A percentile compares a stretch with the other conserved stretches of the same genome.
phyloP scores from a whole-genome alignment of 176 grass and related monocot species.

The Metroxylon sagu region DNA sequence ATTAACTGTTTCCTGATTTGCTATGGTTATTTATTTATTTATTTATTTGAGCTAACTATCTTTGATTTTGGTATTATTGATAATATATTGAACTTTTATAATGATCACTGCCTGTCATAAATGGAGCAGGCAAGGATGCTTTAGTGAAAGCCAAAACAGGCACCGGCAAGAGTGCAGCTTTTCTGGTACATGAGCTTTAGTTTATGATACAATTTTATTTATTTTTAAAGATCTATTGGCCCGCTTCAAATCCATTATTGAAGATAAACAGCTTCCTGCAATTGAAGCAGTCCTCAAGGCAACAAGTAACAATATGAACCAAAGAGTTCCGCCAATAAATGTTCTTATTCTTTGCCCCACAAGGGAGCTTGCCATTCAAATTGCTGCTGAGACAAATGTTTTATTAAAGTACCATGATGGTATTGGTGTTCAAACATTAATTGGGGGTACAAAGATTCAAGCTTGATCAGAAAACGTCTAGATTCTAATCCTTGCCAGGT shows the following conservation, averaged over 20 bases:
- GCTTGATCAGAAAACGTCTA: constrained; percentile 71
- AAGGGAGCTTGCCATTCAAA: constrained; percentile 85
- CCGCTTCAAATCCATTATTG: constrained; percentile 22
- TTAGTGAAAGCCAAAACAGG: constrained; percentile 93
- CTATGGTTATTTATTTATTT: too few species aligned
- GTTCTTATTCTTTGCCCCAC: constrained; percentile 77
- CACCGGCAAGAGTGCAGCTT: constrained; percentile 80
- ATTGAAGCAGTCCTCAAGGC: constrained; percentile 90
- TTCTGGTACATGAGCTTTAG: constrained; percentile 62
- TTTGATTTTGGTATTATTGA: too few species aligned
- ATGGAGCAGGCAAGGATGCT: constrained; percentile 71
- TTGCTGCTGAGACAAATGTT: constrained; percentile 81
- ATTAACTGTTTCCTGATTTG: constrained; percentile 3
- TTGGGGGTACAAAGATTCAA: constrained; percentile 88
- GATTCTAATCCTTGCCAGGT: constrained; percentile 90
- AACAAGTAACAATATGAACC: constrained; percentile 46
- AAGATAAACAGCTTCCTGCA: constrained; percentile 93
- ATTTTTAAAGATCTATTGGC: not conserved
- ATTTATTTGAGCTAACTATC: too few species aligned
- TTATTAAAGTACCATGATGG: constrained; percentile 70
- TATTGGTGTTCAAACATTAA: constrained; percentile 84
- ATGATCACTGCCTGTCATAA: not conserved
- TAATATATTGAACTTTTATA: too few species aligned
- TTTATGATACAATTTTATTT: not conserved
- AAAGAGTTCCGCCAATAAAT: constrained; percentile 66